phyloP scores from a whole-genome alignment of 331 rosid genomes.

The Malus hybrid region DNA sequence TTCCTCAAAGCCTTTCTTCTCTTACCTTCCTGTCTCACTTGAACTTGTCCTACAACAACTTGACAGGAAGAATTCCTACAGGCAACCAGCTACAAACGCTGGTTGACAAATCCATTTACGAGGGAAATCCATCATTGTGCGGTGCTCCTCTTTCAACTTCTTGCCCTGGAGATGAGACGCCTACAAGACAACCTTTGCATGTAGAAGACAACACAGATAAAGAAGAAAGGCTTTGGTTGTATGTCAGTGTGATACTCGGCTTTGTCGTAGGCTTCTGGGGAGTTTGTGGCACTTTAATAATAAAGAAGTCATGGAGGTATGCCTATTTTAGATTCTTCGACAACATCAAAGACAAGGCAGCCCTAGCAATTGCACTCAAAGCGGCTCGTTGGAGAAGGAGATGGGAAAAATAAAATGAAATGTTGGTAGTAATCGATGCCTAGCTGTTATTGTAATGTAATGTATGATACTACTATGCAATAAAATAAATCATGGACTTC shows the following conservation, averaged over 20 bases:
- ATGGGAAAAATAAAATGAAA: background rate
- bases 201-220: background rate
- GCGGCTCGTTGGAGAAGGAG: background rate
- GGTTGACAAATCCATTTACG: background rate
- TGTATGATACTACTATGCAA: background rate
- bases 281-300: background rate
- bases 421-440: background rate
- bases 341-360: background rate
- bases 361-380: background rate
- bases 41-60: background rate
- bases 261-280: constrained; percentile 15
- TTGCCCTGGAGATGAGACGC: background rate
- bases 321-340: background rate
- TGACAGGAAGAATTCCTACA: background rate
- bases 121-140: background rate
- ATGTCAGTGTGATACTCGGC: background rate
- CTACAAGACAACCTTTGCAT: background rate
- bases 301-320: constrained; percentile 14
- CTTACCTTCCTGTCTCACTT: background rate
- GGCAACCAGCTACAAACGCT: background rate
- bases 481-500: background rate
- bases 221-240: background rate
- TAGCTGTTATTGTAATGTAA: background rate
- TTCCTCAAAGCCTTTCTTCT: background rate
- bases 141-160: background rate